Evolutionary conservation across 495 filamentous ascomycete species (phyloP), one percentile per base, ranked within the genome.

Genomic region (Articulospora tetracladia): DNA sequence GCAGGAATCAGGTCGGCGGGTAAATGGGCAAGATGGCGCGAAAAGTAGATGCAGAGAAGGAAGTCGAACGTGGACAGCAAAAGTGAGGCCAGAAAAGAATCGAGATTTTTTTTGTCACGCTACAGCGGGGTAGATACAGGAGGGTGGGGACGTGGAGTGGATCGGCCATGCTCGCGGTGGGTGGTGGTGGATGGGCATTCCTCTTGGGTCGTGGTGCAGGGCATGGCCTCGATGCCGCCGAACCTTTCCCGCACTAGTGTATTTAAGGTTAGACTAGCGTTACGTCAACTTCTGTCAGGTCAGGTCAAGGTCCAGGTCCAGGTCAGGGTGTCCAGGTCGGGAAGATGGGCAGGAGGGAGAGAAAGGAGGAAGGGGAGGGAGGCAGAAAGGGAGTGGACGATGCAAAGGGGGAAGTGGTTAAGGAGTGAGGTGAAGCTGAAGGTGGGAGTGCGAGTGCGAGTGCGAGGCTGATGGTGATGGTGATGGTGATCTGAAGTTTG

Each of bases 401-500:
- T n/a, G n/a, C n/a, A n/a, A n/a, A n/a, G n/a, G n/a, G n/a, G n/a
- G 23, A 13, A 26, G 13, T 20, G 0, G 20, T 19, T 41, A 25
- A 57, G 26, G 55, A 57, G 20, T 51, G 57, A n/a, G n/a, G 53
- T 53, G 56, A 54, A 44, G 51, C 12, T 41, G 25, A 59, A 60
- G 52, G 58, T 62, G 62, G 62, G 56, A 57, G 60, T 30, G 60
- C 58, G 56, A 65, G 47, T 58, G n/a, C n/a, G n/a, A n/a, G n/a
- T n/a, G n/a, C n/a, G n/a, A n/a, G n/a, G n/a, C n/a, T n/a, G n/a
- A n/a, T n/a, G n/a, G n/a, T n/a, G n/a, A n/a, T n/a, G n/a, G n/a
- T n/a, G n/a, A n/a, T n/a, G n/a, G n/a, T n/a, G n/a, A n/a, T n/a
- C n/a, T n/a, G n/a, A n/a, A n/a, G n/a, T n/a, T n/a, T n/a, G n/a